phyloP scores from a whole-genome alignment of 2,329 filamentous ascomycete genomes.

The Alternaria alternata region DNA sequence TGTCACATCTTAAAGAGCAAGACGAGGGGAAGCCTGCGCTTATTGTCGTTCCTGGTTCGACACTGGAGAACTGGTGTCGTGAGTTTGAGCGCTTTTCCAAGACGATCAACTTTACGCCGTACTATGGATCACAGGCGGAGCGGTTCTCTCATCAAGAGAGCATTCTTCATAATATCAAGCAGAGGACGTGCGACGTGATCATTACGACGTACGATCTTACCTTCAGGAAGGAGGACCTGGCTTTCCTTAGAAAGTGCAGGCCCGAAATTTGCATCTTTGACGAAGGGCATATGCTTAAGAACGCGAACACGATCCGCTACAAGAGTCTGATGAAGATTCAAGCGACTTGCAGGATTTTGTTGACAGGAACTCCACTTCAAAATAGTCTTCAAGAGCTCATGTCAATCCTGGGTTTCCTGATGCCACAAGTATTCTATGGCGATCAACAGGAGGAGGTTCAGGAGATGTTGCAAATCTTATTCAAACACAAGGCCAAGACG shows the following conservation, averaged over 20 bases:
- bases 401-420: constrained; percentile 90
- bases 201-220: constrained; percentile 77
- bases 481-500: constrained; percentile 89
- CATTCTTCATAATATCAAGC: constrained; percentile 70
- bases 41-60: constrained; percentile 90
- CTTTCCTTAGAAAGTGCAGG: constrained; percentile 67
- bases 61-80: constrained; percentile 92
- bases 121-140: constrained; percentile 74
- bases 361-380: constrained; percentile 90
- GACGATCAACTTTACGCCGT: constrained; percentile 72
- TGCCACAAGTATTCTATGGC: constrained; percentile 78
- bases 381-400: constrained; percentile 95
- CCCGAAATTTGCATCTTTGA: constrained; percentile 79
- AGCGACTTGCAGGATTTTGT: constrained; percentile 82
- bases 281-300: constrained; percentile 93
- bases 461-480: constrained; percentile 83
- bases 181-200: constrained; percentile 67
- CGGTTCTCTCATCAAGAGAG: constrained; percentile 72
- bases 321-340: constrained; percentile 78
- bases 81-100: constrained; percentile 92
- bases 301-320: constrained; percentile 83
- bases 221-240: constrained; percentile 65
- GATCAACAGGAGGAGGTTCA: constrained; percentile 71
- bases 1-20: constrained; percentile 81
- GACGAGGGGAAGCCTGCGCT: constrained; percentile 76